Conservation (phyloP, 139 green algal genomes). For the Desmodesmus armatus region DNA sequence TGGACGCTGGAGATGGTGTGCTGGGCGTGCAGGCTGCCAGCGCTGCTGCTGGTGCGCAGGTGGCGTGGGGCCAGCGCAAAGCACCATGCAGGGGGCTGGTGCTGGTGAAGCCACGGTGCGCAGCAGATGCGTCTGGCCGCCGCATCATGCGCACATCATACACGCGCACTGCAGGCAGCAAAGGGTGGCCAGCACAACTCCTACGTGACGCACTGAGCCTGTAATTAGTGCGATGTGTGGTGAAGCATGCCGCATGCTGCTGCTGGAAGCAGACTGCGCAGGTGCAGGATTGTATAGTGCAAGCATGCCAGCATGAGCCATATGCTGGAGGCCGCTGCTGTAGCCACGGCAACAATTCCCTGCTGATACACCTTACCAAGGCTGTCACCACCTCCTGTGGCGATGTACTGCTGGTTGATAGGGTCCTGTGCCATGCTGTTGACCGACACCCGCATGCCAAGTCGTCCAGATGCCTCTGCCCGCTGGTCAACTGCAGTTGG, state of each 20-base stretch:
- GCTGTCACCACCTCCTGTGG: conserved; percentile 27
- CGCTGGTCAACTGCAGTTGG: conserved; percentile 38
- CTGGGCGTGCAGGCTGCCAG: background rate
- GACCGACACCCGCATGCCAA: background rate
- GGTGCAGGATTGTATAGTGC: too few relatives aligned
- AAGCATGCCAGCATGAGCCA: too few relatives aligned
- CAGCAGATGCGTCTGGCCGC: background rate
- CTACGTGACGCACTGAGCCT: too few relatives aligned
- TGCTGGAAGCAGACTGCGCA: too few relatives aligned
- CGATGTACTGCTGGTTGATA: conserved; percentile 38
- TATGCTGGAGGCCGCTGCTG: too few relatives aligned
- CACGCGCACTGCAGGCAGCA: conserved; percentile 36
- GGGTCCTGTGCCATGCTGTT: conserved; percentile 26
- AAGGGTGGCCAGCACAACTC: background rate
- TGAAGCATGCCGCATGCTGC: too few relatives aligned
- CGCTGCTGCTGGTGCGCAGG: background rate
- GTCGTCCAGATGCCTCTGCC: background rate
- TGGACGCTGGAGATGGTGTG: background rate
- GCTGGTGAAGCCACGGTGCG: background rate
- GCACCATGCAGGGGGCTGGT: conserved; percentile 29
- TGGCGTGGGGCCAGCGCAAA: background rate
- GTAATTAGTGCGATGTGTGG: too few relatives aligned
- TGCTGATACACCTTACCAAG: conserved; percentile 27
- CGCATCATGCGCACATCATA: conserved; percentile 45
- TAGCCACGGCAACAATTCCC: too few relatives aligned